Conservation (phyloP, 306 rosid species). For the Fragaria vesca region DNA sequence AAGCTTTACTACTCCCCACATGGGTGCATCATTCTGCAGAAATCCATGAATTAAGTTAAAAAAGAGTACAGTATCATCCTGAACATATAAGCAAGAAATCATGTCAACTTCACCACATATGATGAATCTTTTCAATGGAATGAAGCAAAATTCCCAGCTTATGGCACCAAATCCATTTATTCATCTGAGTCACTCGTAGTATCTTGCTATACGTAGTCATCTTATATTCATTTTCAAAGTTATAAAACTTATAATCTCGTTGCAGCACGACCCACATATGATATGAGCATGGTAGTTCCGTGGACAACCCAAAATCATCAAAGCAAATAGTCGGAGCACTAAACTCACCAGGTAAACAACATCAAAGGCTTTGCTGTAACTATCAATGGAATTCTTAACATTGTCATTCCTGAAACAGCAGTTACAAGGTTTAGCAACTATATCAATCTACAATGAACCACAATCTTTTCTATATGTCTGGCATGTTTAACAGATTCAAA, state of each 20-base stretch:
- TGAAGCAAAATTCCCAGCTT: too few species aligned
- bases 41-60: conserved; percentile 16
- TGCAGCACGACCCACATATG: neutral
- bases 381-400: conserved; percentile 61
- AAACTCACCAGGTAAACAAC: conserved; percentile 75
- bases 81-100: neutral
- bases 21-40: conserved; percentile 91
- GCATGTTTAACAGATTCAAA: neutral
- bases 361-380: conserved; percentile 72
- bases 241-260: neutral
- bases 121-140: neutral
- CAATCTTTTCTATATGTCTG: neutral
- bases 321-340: conserved; percentile 7
- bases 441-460: neutral
- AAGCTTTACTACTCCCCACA: conserved; percentile 73
- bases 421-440: conserved; percentile 19
- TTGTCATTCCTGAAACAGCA: conserved; percentile 71
- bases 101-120: neutral
- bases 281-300: neutral
- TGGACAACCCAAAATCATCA: conserved; percentile 1
- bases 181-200: neutral
- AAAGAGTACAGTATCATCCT: neutral
- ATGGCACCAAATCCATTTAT: neutral
- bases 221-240: neutral
- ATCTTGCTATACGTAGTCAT: conserved; percentile 4